phyloP scores from a whole-genome alignment of 352 stramenopile genomes.

The Globisporangium okanoganense region DNA sequence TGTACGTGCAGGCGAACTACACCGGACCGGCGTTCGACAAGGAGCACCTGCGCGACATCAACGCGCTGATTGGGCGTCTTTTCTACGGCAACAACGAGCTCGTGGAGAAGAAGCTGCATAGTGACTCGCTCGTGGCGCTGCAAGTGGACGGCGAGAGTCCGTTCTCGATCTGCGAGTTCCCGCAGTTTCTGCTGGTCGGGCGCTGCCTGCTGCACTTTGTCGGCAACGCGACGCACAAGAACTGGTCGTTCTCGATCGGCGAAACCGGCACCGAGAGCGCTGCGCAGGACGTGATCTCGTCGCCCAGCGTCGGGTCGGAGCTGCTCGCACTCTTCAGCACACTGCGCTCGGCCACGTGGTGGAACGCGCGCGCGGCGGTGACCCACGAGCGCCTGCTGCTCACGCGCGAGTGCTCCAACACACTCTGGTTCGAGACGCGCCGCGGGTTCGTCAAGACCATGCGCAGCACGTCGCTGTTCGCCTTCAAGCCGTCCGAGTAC shows the following conservation, averaged over 20 bases:
- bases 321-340: slow-evolving; percentile 9
- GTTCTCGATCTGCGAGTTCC: slow-evolving; percentile 78
- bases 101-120: slow-evolving; percentile 43
- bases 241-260: slow-evolving; percentile 58
- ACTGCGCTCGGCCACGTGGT: slow-evolving; percentile 61
- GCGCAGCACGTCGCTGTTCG: slow-evolving; percentile 33
- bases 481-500: slow-evolving; percentile 39
- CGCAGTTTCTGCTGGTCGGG: slow-evolving; percentile 57
- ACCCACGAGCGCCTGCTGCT: slow-evolving; percentile 68
- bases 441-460: slow-evolving; percentile 54
- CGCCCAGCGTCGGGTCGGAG: slow-evolving; percentile 23
- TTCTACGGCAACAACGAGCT: slow-evolving; percentile 23
- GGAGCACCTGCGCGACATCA: slow-evolving; percentile 41
- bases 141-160: slow-evolving; percentile 78
- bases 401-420: slow-evolving; percentile 60
- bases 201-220: slow-evolving; percentile 65
- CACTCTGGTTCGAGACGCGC: slow-evolving; percentile 71
- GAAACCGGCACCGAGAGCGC: slow-evolving; percentile 39
- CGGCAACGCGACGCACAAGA: slow-evolving; percentile 49
- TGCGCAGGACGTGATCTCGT: slow-evolving; percentile 34
- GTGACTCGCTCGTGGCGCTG: slow-evolving; percentile 53
- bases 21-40: slow-evolving; percentile 70
- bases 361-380: slow-evolving; percentile 69
- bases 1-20: slow-evolving; percentile 84
- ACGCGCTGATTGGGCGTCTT: slow-evolving; percentile 28